Base-by-base conservation (phyloP, 1,139 yeast genomes). In the Arxiozyma slooffiae region DNA sequence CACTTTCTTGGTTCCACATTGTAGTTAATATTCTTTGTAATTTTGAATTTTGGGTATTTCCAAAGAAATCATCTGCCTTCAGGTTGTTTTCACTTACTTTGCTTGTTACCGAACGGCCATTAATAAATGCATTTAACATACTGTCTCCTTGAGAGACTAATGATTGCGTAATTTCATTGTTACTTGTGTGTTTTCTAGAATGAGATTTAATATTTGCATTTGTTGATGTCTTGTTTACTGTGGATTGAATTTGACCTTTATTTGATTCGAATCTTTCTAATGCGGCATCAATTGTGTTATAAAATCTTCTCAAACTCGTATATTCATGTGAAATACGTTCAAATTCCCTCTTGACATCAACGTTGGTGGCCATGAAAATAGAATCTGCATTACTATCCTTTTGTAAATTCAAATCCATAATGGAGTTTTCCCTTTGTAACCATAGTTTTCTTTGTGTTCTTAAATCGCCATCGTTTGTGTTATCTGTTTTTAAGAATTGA, bases 391-490 rank as follows among this genome's bases (percentile, higher is more conserved):
- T 50, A 21, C 55, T 52, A 14, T 60, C 60, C 47, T 56, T 60
- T 47, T 71, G 64, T 23, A 72, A 66, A 8, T 74, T 69, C 1
- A 81, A 68, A 60, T 81, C 86, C 71, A 82, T 71, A 44, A 82
- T 71, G 4, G 85, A 80, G 59, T 78, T 84, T 57, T 86, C 95
- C 55, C 95, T 72, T 63, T 85, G 95, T 39, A 86, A 69, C 95
- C 95, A 85, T 48, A 86, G 73, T 55, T 84, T 77, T 60, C 85
- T 92, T 61, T 86, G 95, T 0, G 95, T 85, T 66, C 95, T 74
- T 0, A 88, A 82, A 49, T 80, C 82, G n/a, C 69, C 66, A n/a
- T 69, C 66, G 46, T 70, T 71, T 7, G 67, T 58, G 3, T 67
- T 61, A 40, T 65, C 68, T 2, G 69, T 56, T 43, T 66, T 69